These are phyloP conservation scores for Auricularia sp. DNA, from an alignment of 768 basidiomycete genomes.

Conservation along the genomic window DNA sequence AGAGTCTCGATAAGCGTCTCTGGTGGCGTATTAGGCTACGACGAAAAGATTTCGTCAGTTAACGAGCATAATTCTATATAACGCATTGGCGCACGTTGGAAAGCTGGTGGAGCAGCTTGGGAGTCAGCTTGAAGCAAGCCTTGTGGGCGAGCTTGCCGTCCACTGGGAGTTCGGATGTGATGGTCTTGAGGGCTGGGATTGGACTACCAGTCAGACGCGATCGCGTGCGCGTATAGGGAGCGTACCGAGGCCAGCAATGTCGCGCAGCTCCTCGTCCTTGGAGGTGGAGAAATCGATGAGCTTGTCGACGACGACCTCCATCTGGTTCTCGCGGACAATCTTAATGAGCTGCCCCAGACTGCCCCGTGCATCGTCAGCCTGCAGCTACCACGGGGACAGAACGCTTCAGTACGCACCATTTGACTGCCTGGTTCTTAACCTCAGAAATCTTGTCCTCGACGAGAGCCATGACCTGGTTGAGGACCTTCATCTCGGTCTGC, in stretches of 20 bases:
- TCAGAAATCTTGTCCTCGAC: constrained; percentile 95
- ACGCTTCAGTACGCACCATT: constrained; percentile 54
- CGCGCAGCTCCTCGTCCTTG: constrained; percentile 85
- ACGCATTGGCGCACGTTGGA: constrained; percentile 43
- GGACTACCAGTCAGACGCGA: neutral
- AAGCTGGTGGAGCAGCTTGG: constrained; percentile 72
- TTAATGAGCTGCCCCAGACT: constrained; percentile 88
- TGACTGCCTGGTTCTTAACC: constrained; percentile 95
- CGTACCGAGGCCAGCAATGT: constrained; percentile 87
- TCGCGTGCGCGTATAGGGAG: neutral
- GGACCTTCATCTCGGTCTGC: constrained; percentile 68
- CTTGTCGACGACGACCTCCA: constrained; percentile 82
- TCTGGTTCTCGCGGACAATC: constrained; percentile 70
- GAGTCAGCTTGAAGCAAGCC: constrained; percentile 75
- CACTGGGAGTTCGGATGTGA: constrained; percentile 79
- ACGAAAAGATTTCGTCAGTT: constrained; percentile 2
- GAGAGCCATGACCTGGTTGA: constrained; percentile 72
- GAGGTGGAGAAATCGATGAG: constrained; percentile 78
- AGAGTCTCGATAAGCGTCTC: constrained; percentile 78
- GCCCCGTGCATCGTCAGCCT: neutral
- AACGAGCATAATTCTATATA: neutral
- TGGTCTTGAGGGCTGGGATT: constrained; percentile 77
- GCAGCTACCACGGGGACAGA: neutral
- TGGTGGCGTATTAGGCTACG: constrained; percentile 55
- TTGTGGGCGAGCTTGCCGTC: constrained; percentile 70